Conservation (phyloP, 139 green algal species). For the Asterochloris erici region DNA sequence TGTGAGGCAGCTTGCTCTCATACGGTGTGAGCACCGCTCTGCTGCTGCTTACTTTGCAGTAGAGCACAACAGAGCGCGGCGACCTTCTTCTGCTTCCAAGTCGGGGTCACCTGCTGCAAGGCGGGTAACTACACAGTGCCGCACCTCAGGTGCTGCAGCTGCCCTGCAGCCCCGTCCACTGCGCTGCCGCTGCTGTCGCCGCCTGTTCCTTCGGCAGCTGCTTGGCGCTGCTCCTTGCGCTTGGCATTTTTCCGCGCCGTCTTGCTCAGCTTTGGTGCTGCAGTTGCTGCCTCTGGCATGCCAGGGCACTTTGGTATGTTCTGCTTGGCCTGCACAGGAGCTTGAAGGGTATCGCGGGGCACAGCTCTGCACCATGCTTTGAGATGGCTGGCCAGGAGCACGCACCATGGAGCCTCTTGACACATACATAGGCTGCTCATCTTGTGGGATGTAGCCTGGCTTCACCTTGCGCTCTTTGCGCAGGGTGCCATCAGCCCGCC, state of each 20-base stretch:
- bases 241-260: conserved; percentile 40
- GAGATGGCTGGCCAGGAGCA: background rate
- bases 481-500: conserved; percentile 67
- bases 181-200: no score
- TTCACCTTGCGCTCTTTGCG: conserved; percentile 76
- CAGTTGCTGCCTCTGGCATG: conserved; percentile 33
- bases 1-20: no score
- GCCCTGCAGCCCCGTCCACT: no score
- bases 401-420: conserved; percentile 38
- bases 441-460: conserved; percentile 80
- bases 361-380: background rate
- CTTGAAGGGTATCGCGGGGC: background rate
- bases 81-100: no score
- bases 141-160: no score
- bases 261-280: conserved; percentile 25
- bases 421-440: conserved; percentile 75
- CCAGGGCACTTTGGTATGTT: conserved; percentile 56
- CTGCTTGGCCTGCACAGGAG: conserved; percentile 28
- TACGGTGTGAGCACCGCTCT: no score
- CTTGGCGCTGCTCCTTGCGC: conserved; percentile 37
- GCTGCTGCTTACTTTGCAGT: no score
- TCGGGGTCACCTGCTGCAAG: no score
- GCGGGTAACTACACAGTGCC: no score
- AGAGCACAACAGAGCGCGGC: no score
- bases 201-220: no score